phyloP scores from a whole-genome alignment of 768 basidiomycete genomes.

The Pisolithus albus region DNA sequence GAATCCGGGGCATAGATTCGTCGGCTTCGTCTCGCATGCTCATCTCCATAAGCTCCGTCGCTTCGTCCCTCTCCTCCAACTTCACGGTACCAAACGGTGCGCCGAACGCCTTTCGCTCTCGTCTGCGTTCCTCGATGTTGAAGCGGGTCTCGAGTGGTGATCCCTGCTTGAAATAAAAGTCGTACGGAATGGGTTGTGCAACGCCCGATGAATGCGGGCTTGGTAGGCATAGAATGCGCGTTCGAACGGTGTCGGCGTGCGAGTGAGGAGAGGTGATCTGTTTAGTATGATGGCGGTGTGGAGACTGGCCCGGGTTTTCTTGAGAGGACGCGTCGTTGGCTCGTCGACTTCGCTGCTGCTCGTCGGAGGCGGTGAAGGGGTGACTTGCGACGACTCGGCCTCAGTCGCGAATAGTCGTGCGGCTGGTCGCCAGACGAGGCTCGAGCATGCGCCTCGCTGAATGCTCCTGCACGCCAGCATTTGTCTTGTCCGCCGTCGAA shows the following conservation, averaged over 20 bases:
- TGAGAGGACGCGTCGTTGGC: constrained; percentile 18
- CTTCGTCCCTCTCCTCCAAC: constrained; percentile 34
- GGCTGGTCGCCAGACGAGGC: not conserved
- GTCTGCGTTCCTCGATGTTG: constrained; percentile 62
- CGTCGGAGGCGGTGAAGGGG: not conserved
- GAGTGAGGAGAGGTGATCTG: constrained; percentile 69
- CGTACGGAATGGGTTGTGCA: constrained; percentile 81
- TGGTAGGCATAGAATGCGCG: constrained; percentile 80
- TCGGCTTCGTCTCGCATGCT: constrained; percentile 56
- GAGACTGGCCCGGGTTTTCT: constrained; percentile 33
- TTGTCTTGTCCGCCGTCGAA: not conserved
- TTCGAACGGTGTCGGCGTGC: constrained; percentile 68
- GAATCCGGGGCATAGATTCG: constrained; percentile 52
- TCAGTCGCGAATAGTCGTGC: constrained; percentile 42
- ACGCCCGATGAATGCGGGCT: constrained; percentile 70
- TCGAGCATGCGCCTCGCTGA: constrained; percentile 19
- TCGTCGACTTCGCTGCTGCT: constrained; percentile 2
- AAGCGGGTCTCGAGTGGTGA: constrained; percentile 80
- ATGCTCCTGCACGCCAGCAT: constrained; percentile 33
- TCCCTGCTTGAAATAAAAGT: constrained; percentile 93
- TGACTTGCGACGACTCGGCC: constrained; percentile 7
- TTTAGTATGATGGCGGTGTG: constrained; percentile 68
- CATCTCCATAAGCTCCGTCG: constrained; percentile 52
- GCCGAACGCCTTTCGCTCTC: constrained; percentile 74
- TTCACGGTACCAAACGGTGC: constrained; percentile 44